Evolutionary conservation across 352 stramenopile species (phyloP).

Genomic region (Phytophthora vignae): DNA sequence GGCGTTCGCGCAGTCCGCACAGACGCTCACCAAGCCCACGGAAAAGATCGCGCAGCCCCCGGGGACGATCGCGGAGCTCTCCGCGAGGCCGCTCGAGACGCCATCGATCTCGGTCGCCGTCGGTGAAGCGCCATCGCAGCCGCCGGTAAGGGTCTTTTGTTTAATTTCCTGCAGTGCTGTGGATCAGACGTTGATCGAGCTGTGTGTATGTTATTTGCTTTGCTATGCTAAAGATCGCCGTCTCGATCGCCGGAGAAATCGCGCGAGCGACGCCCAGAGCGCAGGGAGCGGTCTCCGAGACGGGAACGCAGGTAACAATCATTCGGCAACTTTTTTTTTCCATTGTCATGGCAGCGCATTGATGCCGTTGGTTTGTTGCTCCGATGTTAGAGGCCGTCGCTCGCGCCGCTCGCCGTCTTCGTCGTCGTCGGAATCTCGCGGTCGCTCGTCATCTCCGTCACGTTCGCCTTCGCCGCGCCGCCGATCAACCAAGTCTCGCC

Average conservation of each 20-base stretch:
- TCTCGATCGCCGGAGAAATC: conserved; percentile 34
- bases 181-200: background rate
- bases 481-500: conserved; percentile 29
- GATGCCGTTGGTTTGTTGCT: background rate
- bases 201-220: conserved; percentile 2
- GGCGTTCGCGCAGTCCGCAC: conserved; percentile 3
- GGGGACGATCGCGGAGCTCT: conserved; percentile 30
- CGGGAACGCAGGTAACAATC: conserved; percentile 22
- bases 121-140: conserved; percentile 35
- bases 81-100: conserved; percentile 28
- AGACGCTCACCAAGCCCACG: conserved; percentile 18
- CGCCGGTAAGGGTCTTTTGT: conserved; percentile 23
- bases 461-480: conserved; percentile 41
- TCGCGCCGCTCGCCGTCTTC: conserved; percentile 30
- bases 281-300: conserved; percentile 13
- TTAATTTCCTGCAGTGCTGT: background rate
- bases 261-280: conserved; percentile 22
- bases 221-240: conserved; percentile 24
- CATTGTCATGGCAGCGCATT: no score
- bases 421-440: conserved; percentile 31
- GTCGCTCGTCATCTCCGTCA: conserved; percentile 39
- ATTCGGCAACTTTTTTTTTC: no score
- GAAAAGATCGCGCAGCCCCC: conserved; percentile 14
- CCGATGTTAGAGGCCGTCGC: conserved; percentile 23
- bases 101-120: conserved; percentile 30